Conservation (phyloP, 164 flowering plant species). For the Vitis riparia region DNA sequence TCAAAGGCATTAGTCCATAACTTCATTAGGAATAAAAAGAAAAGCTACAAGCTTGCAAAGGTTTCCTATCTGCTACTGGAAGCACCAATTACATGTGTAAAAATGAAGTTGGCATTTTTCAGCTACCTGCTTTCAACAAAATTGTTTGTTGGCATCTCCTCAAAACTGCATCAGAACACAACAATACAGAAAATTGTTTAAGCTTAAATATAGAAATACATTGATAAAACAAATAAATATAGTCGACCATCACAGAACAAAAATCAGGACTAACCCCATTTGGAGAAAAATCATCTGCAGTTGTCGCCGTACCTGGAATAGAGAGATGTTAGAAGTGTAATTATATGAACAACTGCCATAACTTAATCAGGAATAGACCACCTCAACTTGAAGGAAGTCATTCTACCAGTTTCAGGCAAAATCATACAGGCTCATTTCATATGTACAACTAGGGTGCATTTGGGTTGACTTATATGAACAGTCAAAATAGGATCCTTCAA, state of each 20-base stretch:
- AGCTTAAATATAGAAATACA: neutral
- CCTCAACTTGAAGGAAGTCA: too few relatives aligned
- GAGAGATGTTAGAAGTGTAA: neutral
- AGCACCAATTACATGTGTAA: neutral
- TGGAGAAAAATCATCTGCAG: constrained; percentile 71
- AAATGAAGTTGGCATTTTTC: neutral
- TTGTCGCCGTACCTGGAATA: constrained; percentile 70
- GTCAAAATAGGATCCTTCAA: too few relatives aligned
- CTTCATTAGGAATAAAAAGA: too few relatives aligned
- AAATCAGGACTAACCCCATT: constrained; percentile 71
- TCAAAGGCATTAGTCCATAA: too few relatives aligned
- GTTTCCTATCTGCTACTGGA: too few relatives aligned
- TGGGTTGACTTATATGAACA: too few relatives aligned
- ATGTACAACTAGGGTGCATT: too few relatives aligned
- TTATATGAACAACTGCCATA: neutral
- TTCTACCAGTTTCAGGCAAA: too few relatives aligned
- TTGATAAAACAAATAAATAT: neutral
- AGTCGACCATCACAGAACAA: neutral
- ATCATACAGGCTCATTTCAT: too few relatives aligned
- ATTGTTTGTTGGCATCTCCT: constrained; percentile 97
- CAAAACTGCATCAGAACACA: constrained; percentile 60
- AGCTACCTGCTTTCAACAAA: constrained; percentile 89
- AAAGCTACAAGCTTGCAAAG: too few relatives aligned
- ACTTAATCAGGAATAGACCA: neutral
- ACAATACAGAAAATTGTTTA: constrained; percentile 3